Evolutionary conservation across 192 early-diverging fungal genomes (phyloP), one percentile per base, ranked within the genome.

Genomic region (Gigaspora rosea): DNA sequence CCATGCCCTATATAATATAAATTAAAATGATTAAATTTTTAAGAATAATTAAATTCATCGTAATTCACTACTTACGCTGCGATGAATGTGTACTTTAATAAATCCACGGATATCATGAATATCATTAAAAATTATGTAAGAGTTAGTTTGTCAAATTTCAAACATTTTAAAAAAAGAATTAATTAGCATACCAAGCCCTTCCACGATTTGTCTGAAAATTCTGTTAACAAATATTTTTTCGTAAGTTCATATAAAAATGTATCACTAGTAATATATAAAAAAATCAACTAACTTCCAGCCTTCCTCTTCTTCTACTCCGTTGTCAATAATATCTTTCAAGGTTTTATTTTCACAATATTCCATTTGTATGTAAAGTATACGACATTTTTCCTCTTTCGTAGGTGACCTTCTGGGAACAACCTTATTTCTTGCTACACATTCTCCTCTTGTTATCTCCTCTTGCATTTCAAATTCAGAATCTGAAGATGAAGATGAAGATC

Each of bases 321-420:
- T 87, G 47, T 93, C 89, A 72, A 98, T 93, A 27, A 95, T 76
- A 76, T 97, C 94, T 76, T 86, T 86, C 5, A 98, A 82, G 0
- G 97, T 97, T 75, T 95, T 94, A 69, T 95, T 90, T 80, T 98
- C 97, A 80, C 97, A 98, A 80, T 97, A 98, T 84, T 98, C 96
- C 97, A 98, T 98, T 81, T 98, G 97, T 67, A 98, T 98, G 75
- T 97, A 95, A 41, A 98, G 80, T 10, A 91, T 91, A 67, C 89
- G 81, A 8, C 85, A 84, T 18, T 76, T 76, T 33, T 78, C 77
- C 11, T 77, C 71, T 5, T 50, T 46, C 7, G 32, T 11, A 46
- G 15, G 16, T n/a, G n/a, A n/a, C 68, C 78, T 78, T 71, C 69
- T 81, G 36, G 64, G 6, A 41, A 41, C 41, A 41, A 32, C 33